Base-by-base conservation (phyloP, 371 early-diverging fungal species). In the Entomophthora muscae region DNA sequence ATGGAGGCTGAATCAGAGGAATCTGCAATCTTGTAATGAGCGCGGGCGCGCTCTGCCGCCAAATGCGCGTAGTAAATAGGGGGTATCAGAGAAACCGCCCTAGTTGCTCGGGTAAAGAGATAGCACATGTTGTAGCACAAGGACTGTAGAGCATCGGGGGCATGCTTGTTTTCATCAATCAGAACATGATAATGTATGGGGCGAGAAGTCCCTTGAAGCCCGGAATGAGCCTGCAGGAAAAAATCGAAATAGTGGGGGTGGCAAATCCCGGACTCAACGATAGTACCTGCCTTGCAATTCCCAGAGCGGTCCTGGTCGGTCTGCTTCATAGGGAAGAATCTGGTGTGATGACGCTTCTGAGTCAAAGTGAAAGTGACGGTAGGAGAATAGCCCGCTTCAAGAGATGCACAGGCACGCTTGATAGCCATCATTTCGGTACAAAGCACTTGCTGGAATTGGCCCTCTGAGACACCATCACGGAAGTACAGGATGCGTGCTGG, bases 291-390 rank as follows among this genome's bases (percentile, higher is more conserved):
- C 12, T 75, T 67, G 22, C 83, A 81, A 73, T 92, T 93, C 3
- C 88, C 89, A 7, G 74, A 71, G 33, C 73, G 63, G 64, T 80
- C 82, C 26, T 75, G 72, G 42, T 84, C 81, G 51, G 80, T 76
- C 32, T 71, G 72, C 10, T 79, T 73, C 23, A 83, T 79, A 0
- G 90, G 88, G 81, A 91, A 90, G 77, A 98, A 95, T 17, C 95
- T 76, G 27, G 93, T 85, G 66, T 94, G 93, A 71, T 98, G 98
- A 29, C 98, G 83, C 74, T 98, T 98, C 69, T 97, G 94, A 3
- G 92, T 95, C 0, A 93, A 82, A 27, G 97, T 76, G 68, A 88
- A 98, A 0, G 93, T 95, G 61, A 99, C 72, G 28, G 80, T 77
- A 1, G 72, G 72, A 3, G 70, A 68, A 73, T 97, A 95, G 17